Base-by-base conservation (phyloP, 306 rosid species). In the Pyrus pyrifolia region DNA sequence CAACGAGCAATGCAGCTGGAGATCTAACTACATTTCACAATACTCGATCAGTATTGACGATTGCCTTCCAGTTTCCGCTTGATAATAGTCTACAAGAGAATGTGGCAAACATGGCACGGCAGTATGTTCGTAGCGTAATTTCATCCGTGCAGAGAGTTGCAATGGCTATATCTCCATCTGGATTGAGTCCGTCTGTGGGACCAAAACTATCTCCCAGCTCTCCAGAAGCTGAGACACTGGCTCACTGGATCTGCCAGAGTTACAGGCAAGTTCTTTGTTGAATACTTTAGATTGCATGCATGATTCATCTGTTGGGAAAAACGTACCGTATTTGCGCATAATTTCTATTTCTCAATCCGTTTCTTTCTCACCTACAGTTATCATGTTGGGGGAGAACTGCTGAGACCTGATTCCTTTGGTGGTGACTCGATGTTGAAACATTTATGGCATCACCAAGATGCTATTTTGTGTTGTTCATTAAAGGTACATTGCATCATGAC, bases 71-170 rank as follows among this genome's bases (percentile, higher is more conserved):
- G 85, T 91, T 96, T 83, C 98, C 98, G 25, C 93, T 92, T 3
- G 97, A 96, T 80, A 88, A 86, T 75, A 87, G 76, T 78, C 75
- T 93, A 75, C 96, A 92, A 83, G 93, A 96, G 14, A 92, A 91
- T 69, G 93, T 96, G 66, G 88, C 89, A 5, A 72, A 86, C 68
- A 96, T 96, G 98, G 99, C 99, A 55, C 87, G 92, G 0, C 98
- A 96, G 75, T 96, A 96, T 18, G 93, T 96, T 22, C 93, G 93
- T 0, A 88, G 91, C 29, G 97, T 96, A 69, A 91, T 96, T 70
- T 82, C 99, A 68, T 89, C 99, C 0, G 99, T 96, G 59, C 98
- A 96, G 83, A 86, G 97, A 88, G 96, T 96, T 84, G 99, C 98
- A 19, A 83, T 86, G 91, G 99, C 98, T 57, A 91, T 96, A 83